Evolutionary conservation across 805 yeast species (phyloP), one percentile per base, ranked within the genome.

Genomic region (Sugiyamaella smithiae): DNA sequence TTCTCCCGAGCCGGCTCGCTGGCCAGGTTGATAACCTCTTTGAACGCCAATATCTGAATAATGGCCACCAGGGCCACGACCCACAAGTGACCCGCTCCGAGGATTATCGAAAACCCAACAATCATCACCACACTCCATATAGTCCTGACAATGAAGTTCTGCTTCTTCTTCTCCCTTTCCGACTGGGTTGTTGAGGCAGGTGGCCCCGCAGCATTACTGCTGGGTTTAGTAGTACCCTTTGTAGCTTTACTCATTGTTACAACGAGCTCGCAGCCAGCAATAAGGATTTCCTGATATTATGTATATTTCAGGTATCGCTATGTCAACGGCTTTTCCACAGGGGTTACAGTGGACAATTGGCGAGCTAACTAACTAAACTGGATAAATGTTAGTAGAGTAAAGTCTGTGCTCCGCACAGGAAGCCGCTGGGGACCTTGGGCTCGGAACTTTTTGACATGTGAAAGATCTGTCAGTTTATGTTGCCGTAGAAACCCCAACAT

Each of bases 41-140:
- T 88, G 68, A 89, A 93, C 3, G 95, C 88, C 48, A 89, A 76
- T 25, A 86, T 74, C 68, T 93, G 97, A 50, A 88, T 77, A 5
- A 81, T 60, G 36, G 85, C 71, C 43, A 91, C 88, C 50, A 87
- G 71, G 4, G 78, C 65, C 50, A 90, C 85, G 46, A 89, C 78
- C 74, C 89, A 82, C 47, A 85, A 70, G 63, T 90, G 98, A 36
- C 99, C 99, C 7, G 90, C 78, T 24, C 86, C 82, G 42, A 90
- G 70, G 22, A 85, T 74, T 32, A 76, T 68, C 52, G 88, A 80
- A 67, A 89, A 85, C 4, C 80, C 81, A 14, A 73, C 67, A 52
- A 93, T 84, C 97, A 93, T 90, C 14, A 93, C 88, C 59, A 93
- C 67, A 0, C 97, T 86, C 98, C 98, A 93, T 42, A 86, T 73